phyloP scores from a whole-genome alignment of 1,139 yeast genomes.

The Hansenula sp. region DNA sequence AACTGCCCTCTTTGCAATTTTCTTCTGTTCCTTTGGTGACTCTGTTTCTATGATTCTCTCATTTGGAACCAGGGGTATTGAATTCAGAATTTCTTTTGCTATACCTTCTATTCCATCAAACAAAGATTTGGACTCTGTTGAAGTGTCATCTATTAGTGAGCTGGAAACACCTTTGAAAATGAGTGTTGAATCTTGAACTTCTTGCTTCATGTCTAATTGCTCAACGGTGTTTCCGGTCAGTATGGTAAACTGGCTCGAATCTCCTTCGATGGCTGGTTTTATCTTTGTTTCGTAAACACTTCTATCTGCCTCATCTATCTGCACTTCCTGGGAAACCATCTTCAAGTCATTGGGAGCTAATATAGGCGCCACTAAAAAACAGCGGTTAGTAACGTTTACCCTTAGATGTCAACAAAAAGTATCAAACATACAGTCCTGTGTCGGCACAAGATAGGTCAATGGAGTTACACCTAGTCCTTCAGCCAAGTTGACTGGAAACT shows the following conservation, averaged over 20 bases:
- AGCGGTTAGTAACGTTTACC: neutral
- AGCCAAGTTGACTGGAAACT: conserved; percentile 17
- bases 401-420: neutral
- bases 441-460: conserved; percentile 31
- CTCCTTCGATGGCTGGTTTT: conserved; percentile 1
- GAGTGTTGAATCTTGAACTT: neutral
- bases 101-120: conserved; percentile 14
- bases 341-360: neutral
- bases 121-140: conserved; percentile 8
- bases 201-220: neutral
- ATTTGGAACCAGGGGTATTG: conserved; percentile 9
- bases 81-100: conserved; percentile 10
- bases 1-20: neutral
- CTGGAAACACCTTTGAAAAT: neutral
- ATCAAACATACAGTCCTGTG: conserved; percentile 28
- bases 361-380: conserved; percentile 1
- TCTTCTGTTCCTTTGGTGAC: neutral
- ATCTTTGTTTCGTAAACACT: neutral
- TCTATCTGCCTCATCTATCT: neutral
- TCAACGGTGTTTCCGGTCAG: neutral
- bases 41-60: neutral
- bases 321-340: neutral
- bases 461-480: conserved; percentile 31
- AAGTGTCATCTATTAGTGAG: neutral
- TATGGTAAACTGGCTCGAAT: neutral